These are phyloP conservation scores for Tetragonia tetragonoides DNA, from an alignment of 148 eudicot species.

Conservation along the genomic window DNA sequence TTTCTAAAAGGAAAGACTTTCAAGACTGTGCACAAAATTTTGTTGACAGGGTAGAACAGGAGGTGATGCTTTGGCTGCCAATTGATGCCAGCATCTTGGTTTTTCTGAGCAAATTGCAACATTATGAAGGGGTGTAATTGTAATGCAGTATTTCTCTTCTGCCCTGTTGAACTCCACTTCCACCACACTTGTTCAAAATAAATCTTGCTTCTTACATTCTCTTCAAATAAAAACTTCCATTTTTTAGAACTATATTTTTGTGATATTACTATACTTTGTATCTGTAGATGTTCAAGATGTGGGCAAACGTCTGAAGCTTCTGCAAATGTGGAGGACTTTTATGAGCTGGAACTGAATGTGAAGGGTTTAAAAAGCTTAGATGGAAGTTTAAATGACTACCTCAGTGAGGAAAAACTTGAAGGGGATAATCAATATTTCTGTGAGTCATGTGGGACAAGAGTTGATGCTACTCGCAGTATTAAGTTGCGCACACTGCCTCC, in stretches of 20 bases:
- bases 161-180: not conserved
- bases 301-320: slow-evolving; percentile 93
- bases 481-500: slow-evolving; percentile 85
- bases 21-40: not conserved
- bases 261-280: slow-evolving; percentile 22
- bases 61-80: not conserved
- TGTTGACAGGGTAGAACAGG: slow-evolving; percentile 6
- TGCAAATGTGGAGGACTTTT: slow-evolving; percentile 89
- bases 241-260: not conserved
- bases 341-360: slow-evolving; percentile 85
- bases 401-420: slow-evolving; percentile 80
- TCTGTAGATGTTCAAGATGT: slow-evolving; percentile 77
- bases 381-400: slow-evolving; percentile 82
- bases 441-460: slow-evolving; percentile 69
- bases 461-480: slow-evolving; percentile 93
- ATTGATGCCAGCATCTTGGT: not conserved
- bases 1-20: not conserved
- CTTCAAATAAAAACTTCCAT: not conserved
- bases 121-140: not conserved
- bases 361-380: slow-evolving; percentile 86
- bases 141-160: too few relatives aligned
- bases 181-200: not conserved
- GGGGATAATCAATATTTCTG: slow-evolving; percentile 96
- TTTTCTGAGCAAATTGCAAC: not conserved
- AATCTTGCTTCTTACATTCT: not conserved